Evolutionary conservation across 1,139 yeast species (phyloP), one percentile per base, ranked within the genome.

Genomic region (Protomyces inouyei): DNA sequence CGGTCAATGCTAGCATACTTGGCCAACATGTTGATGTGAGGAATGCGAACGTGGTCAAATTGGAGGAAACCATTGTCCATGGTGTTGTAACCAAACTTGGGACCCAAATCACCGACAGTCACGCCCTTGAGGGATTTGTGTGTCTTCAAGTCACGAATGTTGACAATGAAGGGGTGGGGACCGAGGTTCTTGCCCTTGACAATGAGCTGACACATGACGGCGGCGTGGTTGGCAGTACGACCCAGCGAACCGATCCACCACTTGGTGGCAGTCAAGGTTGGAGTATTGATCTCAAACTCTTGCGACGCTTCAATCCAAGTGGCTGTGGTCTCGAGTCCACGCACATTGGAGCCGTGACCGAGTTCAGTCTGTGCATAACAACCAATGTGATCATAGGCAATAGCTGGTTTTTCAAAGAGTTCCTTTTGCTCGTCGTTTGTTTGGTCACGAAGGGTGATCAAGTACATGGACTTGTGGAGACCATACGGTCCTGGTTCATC

Each of bases 241-340:
- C 97, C 97, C 64, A 97, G 97, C 73, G 97, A 97, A 64, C 97
- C 97, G 73, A 91, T 91, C 97, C 97, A 91, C 97, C 97, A 91
- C 77, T 91, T 91, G 66, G 97, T 89, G 51, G 97, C 97, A 63
- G 93, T 91, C 68, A 88, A 77, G 73, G 89, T 89, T 5, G 97
- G 97, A 28, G 97, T 91, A 74, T 88, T 84, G 70, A 91, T 85
- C 64, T 83, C 76, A 71, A 91, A 88, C 68, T 85, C 84, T 71
- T 88, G 90, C 40, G 80, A 80, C 38, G 76, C 78, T 55, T 79
- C 78, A 74, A 89, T 87, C 74, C 82, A 91, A 56, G 88, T 86
- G 23, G 97, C 96, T 36, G 92, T 87, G 18, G 97, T 91, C 77
- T 91, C 96, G 69, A 90, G 79, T 55, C 90, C 95, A 12, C 96